phyloP scores from a whole-genome alignment of 164 flowering plant genomes.

The Aristolochia contorta region DNA sequence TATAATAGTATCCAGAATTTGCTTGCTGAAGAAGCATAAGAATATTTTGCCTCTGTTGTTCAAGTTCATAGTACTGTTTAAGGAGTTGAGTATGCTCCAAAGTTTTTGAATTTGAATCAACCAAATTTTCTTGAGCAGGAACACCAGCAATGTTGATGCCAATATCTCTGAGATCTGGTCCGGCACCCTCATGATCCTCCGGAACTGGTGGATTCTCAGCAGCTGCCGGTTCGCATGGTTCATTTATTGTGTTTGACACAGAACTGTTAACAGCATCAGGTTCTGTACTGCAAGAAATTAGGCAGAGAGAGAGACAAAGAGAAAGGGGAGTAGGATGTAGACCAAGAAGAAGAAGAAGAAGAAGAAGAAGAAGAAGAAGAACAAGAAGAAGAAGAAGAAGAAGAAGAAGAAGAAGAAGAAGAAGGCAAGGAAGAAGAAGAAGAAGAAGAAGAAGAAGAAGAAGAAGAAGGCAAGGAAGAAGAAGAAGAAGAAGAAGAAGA shows the following conservation, averaged over 20 bases:
- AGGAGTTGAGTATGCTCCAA: constrained; percentile 42
- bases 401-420: too few relatives aligned
- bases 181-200: constrained; percentile 11
- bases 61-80: constrained; percentile 58
- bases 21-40: constrained; percentile 47
- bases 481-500: too few relatives aligned
- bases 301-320: too few relatives aligned
- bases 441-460: too few relatives aligned
- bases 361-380: too few relatives aligned
- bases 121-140: neutral
- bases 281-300: constrained; percentile 3
- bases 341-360: too few relatives aligned
- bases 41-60: constrained; percentile 57
- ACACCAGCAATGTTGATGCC: constrained; percentile 1
- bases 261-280: constrained; percentile 8
- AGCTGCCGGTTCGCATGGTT: constrained; percentile 7
- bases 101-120: constrained; percentile 18
- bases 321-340: too few relatives aligned
- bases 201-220: constrained; percentile 10
- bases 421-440: too few relatives aligned
- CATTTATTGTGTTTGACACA: constrained; percentile 9
- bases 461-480: too few relatives aligned
- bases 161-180: constrained; percentile 8
- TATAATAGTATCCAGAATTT: constrained; percentile 33
- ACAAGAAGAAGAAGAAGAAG: too few relatives aligned